phyloP scores from a whole-genome alignment of 441 rosid species.

The Pelargonium citronellum region DNA sequence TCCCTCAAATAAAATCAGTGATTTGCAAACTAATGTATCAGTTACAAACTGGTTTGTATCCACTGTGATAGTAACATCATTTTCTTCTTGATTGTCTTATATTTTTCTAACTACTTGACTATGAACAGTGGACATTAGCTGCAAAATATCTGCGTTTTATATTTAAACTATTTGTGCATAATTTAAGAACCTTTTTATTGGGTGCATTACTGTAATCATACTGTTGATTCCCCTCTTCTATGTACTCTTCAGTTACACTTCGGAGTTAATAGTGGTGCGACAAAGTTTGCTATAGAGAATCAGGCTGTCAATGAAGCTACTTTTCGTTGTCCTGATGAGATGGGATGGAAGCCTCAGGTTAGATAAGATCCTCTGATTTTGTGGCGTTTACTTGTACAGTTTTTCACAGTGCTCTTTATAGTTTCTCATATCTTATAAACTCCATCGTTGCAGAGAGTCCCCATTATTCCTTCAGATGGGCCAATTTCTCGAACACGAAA shows the following conservation, averaged over 20 bases:
- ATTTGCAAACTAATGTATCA: background rate
- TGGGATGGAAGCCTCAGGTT: conserved; percentile 99
- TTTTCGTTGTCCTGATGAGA: conserved; percentile 89
- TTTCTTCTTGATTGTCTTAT: too few relatives aligned
- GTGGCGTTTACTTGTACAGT: background rate
- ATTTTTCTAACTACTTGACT: background rate
- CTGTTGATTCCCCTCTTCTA: background rate
- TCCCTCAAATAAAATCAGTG: background rate
- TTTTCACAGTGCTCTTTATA: background rate
- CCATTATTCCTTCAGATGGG: conserved; percentile 81
- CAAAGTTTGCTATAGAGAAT: conserved; percentile 72
- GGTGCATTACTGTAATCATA: background rate
- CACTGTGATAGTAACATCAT: too few relatives aligned
- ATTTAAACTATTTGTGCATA: background rate
- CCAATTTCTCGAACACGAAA: conserved; percentile 54
- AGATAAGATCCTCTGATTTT: conserved; percentile 10
- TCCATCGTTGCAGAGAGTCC: conserved; percentile 54
- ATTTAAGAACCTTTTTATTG: background rate
- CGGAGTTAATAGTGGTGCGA: conserved; percentile 94
- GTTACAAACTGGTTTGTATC: background rate
- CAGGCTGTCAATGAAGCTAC: conserved; percentile 98
- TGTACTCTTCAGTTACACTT: conserved; percentile 59
- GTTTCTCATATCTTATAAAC: conserved; percentile 14
- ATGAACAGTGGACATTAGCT: background rate
- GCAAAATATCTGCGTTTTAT: background rate